Base-by-base conservation (phyloP, 331 rosid species). In the Dryas integrifolia region DNA sequence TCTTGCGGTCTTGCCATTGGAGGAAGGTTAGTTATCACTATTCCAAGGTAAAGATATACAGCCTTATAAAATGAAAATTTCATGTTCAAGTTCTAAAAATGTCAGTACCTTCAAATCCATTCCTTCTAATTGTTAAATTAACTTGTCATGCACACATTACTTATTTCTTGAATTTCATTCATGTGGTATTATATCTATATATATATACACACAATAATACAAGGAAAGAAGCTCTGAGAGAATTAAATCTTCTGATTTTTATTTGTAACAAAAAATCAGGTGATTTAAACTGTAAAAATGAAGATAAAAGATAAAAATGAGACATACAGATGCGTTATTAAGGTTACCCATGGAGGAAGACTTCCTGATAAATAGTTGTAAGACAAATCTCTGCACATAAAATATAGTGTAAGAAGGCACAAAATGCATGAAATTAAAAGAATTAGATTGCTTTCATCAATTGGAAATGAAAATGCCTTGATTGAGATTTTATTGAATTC, bases 381-480 rank as follows among this genome's bases (percentile, higher is more conserved):
- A n/a, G n/a, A n/a, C n/a, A n/a, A n/a, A n/a, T n/a, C n/a, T n/a
- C 97, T 92, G 86, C 85, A 83, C 69, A 72, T 4, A 45, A 7
- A 39, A 18, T 3, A 16, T 7, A 58, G 5, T 35, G 5, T n/a
- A n/a, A 64, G 48, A 5, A 53, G 58, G 2, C 21, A 60, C 47
- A 39, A 39, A 60, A 7, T 14, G 6, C 24, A 60, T 3, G 12
- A 60, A 46, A 66, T 46, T 3, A 15, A n/a, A 65, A 46, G 11
- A 46, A 65, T 4, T 46, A 21, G 21, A n/a, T n/a, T n/a, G n/a
- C n/a, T n/a, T 26, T 26, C 30, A 26, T 26, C 1, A 26, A 26
- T 26, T 26, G 30, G 30, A 26, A 26, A 26, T 26, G 30, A 26
- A 26, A 26, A 26, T 26, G 0, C 30, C 30, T 26, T 26, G 30